A percentile compares a stretch with the other conserved stretches of the same genome.
phyloP scores from a whole-genome alignment of 2,329 filamentous ascomycete species.

The Didymella exigua region DNA sequence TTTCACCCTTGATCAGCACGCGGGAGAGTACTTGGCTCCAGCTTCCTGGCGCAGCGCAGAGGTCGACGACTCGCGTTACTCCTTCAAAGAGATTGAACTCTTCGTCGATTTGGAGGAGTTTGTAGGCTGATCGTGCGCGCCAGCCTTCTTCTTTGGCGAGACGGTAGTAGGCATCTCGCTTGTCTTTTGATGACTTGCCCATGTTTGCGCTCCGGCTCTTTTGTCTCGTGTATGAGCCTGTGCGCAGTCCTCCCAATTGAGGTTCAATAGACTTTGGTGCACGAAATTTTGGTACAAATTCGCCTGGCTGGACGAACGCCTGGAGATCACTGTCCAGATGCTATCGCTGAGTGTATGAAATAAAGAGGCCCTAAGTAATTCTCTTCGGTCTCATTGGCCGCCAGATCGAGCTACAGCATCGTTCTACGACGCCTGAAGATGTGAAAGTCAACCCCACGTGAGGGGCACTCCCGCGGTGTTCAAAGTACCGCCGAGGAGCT shows the following conservation, averaged over 20 bases:
- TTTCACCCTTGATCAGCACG: constrained; percentile 90
- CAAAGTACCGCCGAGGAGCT: constrained; percentile 32
- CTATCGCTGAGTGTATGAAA: not conserved
- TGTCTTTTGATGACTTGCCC: constrained; percentile 99
- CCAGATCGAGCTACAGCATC: not conserved
- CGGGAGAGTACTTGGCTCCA: constrained; percentile 97
- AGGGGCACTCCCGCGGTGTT: constrained; percentile 22
- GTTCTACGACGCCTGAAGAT: not conserved
- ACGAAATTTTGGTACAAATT: not conserved
- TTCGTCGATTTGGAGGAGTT: constrained; percentile 92
- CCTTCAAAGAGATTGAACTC: constrained; percentile 93
- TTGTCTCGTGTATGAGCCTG: not conserved
- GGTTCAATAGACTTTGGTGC: not conserved
- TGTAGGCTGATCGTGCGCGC: constrained; percentile 95
- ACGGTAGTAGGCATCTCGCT: constrained; percentile 96
- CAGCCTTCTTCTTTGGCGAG: constrained; percentile 99
- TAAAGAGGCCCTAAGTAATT: not conserved
- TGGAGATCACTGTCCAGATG: not conserved
- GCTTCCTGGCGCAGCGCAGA: constrained; percentile 93
- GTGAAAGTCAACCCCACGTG: constrained; percentile 28
- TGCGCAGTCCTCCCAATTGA: not conserved
- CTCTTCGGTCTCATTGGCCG: not conserved
- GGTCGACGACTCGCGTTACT: constrained; percentile 90
- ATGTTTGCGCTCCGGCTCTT: constrained; percentile 54
- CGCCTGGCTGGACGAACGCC: not conserved